phyloP scores from a whole-genome alignment of 208 protist genomes.

The Leishmania mexicana region DNA sequence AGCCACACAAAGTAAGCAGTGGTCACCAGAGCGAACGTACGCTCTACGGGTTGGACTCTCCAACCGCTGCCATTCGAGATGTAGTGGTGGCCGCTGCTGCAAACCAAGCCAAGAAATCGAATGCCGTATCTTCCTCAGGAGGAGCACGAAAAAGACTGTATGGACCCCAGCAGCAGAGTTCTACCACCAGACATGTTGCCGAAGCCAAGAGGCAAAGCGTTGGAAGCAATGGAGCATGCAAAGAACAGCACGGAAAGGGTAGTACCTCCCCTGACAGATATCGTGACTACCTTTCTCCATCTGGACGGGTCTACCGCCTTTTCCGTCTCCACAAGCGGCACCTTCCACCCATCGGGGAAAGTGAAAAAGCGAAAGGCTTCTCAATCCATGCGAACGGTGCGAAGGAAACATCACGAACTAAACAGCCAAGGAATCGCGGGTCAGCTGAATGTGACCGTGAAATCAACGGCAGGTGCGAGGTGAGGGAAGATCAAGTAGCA shows the following conservation, averaged over 20 bases:
- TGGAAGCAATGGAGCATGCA: neutral
- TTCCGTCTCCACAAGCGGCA: neutral
- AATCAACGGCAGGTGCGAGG: neutral
- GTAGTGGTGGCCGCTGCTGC: neutral
- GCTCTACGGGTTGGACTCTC: slow-evolving; percentile 17
- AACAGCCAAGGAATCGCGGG: neutral
- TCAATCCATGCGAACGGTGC: neutral
- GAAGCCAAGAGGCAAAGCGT: neutral
- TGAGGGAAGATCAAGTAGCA: neutral
- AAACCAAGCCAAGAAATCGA: neutral
- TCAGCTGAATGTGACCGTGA: neutral
- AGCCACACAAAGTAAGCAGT: neutral
- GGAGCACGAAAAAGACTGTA: neutral
- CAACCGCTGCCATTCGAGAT: slow-evolving; percentile 8
- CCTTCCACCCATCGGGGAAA: neutral
- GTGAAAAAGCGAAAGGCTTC: neutral
- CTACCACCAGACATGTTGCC: no score
- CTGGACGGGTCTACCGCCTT: slow-evolving; percentile 1
- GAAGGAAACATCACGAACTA: neutral
- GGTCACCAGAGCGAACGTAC: neutral
- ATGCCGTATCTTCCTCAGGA: neutral
- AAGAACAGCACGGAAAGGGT: neutral
- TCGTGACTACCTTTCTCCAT: slow-evolving; percentile 2
- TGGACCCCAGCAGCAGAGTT: neutral
- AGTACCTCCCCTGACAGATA: slow-evolving; percentile 2